Conservation (phyloP, 148 eudicot species). For the Silene latifolia region DNA sequence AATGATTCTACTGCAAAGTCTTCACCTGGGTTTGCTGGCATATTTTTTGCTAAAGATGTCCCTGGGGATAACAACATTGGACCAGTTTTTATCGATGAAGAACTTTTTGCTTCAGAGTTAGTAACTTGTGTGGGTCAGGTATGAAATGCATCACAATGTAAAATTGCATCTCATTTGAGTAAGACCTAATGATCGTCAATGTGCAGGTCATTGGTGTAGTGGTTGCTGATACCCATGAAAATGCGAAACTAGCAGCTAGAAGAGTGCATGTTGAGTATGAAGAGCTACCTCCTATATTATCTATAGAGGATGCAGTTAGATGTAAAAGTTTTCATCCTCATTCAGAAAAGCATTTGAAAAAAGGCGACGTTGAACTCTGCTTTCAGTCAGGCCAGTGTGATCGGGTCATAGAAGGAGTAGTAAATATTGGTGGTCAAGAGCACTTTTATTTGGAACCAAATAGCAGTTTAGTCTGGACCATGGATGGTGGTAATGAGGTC, state of each 20-base stretch:
- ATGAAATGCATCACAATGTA: slow-evolving; percentile 8
- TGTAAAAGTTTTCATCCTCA: slow-evolving; percentile 68
- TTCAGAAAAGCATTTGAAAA: slow-evolving; percentile 54
- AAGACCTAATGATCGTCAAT: neutral
- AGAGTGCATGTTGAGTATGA: slow-evolving; percentile 77
- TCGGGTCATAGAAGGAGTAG: slow-evolving; percentile 88
- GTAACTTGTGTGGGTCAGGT: slow-evolving; percentile 99
- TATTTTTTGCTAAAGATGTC: slow-evolving; percentile 74
- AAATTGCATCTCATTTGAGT: neutral
- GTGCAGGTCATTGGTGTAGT: slow-evolving; percentile 81
- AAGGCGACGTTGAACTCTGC: slow-evolving; percentile 82
- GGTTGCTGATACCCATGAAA: slow-evolving; percentile 94
- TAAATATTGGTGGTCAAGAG: slow-evolving; percentile 90
- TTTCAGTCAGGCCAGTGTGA: slow-evolving; percentile 79
- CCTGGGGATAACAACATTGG: slow-evolving; percentile 78
- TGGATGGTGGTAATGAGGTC: slow-evolving; percentile 92
- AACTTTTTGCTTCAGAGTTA: slow-evolving; percentile 80
- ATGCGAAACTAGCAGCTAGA: slow-evolving; percentile 84
- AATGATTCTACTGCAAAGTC: slow-evolving; percentile 71
- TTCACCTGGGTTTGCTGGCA: slow-evolving; percentile 79
- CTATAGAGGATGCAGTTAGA: slow-evolving; percentile 76
- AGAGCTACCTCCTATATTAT: slow-evolving; percentile 79
- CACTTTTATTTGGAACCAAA: slow-evolving; percentile 93
- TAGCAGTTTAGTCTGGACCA: slow-evolving; percentile 78
- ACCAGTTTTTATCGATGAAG: slow-evolving; percentile 76